These are phyloP conservation scores for Spathaspora hagerdaliae DNA, from an alignment of 805 yeast species.

Conservation along the genomic window DNA sequence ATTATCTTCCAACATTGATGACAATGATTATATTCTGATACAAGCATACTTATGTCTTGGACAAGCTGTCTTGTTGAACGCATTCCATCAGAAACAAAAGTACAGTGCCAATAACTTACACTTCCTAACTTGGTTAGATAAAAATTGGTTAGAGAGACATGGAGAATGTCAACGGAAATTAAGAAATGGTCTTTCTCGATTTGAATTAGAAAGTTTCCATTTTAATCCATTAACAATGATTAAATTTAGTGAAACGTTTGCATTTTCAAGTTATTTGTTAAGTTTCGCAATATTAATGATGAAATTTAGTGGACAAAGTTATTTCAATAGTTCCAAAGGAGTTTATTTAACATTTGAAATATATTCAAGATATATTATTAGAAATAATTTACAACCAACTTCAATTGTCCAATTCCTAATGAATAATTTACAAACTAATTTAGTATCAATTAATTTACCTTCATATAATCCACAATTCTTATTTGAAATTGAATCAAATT, in stretches of 20 bases:
- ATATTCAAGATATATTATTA: conserved; percentile 1
- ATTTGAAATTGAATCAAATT: conserved; percentile 13
- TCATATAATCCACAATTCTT: conserved; percentile 19
- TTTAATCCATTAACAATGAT: not conserved
- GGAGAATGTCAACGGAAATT: conserved; percentile 8
- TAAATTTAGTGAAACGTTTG: not conserved
- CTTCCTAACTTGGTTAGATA: conserved; percentile 7
- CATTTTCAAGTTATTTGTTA: conserved; percentile 5
- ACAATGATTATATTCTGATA: not conserved
- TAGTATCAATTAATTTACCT: conserved; percentile 19
- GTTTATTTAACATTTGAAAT: conserved; percentile 5
- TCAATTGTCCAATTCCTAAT: conserved; percentile 6
- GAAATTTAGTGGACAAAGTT: conserved; percentile 10
- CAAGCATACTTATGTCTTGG: conserved; percentile 14
- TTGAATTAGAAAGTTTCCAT: not conserved
- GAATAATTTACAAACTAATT: conserved; percentile 9
- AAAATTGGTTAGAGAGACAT: conserved; percentile 12
- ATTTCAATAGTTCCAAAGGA: conserved; percentile 8
- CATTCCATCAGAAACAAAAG: conserved; percentile 7
- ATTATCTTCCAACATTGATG: not conserved
- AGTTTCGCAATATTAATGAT: conserved; percentile 6
- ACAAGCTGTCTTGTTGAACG: conserved; percentile 10
- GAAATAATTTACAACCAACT: not conserved
- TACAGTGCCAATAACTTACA: not conserved
- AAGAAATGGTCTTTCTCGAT: not conserved